Evolutionary conservation across 371 early-diverging fungal genomes (phyloP), one percentile per base, ranked within the genome.

Genomic region (Dichotomocladium elegans): DNA sequence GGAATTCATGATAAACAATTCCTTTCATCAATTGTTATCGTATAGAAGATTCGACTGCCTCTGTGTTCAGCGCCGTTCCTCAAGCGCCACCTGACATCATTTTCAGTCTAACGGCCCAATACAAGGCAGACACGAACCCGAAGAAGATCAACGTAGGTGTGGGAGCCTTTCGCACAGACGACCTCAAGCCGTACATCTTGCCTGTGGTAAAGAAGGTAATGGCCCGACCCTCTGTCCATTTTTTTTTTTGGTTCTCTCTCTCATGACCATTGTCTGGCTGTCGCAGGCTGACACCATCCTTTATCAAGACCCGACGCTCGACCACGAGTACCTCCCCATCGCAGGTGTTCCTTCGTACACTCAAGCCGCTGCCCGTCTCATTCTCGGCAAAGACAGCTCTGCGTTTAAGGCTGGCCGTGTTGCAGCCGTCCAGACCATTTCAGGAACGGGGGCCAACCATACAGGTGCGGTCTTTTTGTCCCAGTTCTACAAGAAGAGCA

Each of bases 251-350:
- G 15, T 35, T 35, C 17, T 35, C 11, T 3, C 35, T 37, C 21
- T 37, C 14, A 37, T 37, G n/a, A n/a, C n/a, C n/a, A n/a, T n/a
- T n/a, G n/a, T n/a, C n/a, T n/a, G n/a, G n/a, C n/a, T 37, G 37
- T 34, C 27, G n/a, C 70, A 92, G 93, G 96, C 92, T 28, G 90
- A 95, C 66, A 71, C 75, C 21, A 76, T 81, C 26, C 64, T 96
- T 19, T 69, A 86, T 37, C 61, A 84, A 15, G 85, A 92, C 61
- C 70, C 81, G 4, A 62, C 54, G 22, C 56, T 83, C 47, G 91
- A 96, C 74, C 98, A 98, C 77, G 98, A 98, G 77, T 98, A 96
- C 67, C 76, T 90, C 48, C 86, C 91, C 25, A 93, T 95, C 58
- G 87, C 82, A 28, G 96, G 98, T 28, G 68, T 84, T 11, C 67